Base-by-base conservation (phyloP, 306 rosid species). In the Castanospermum australe region DNA sequence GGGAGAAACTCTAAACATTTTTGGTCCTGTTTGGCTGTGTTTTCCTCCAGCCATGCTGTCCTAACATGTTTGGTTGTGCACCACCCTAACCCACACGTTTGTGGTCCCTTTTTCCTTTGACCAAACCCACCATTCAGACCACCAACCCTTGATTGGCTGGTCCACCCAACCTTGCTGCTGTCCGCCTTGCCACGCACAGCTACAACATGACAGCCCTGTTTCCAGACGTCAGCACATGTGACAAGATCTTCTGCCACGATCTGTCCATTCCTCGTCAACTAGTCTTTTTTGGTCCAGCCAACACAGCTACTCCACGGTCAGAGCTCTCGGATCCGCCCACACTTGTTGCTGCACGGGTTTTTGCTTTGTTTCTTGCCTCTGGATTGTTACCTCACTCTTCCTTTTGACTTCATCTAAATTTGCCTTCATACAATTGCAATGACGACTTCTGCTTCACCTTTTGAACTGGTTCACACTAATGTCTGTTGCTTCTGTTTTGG, bases 71-170 rank as follows among this genome's bases (percentile, higher is more conserved):
- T 41, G 72, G 33, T 54, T 28, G 56, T 35, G 54, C 11, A 42
- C 22, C 11, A 11, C 50, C 30, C 41, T 12, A 63, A 32, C 52
- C 35, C 17, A 30, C 12, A 14, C 17, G 9, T 11, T 24, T 72
- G 20, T 1, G 12, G 72, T 47, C 35, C 68, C 39, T 18, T 64
- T 80, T 33, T 32, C 44, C 42, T 59, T 35, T 39, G 63, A 45
- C 71, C 50, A 36, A 56, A 50, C 57, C 33, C 24, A 56, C 63
- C 74, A 15, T 74, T 36, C 62, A 81, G 79, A 74, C 55, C 32
- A 6, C 41, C 51, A 41, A 13, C 38, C 67, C 50, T 13, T 0
- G 52, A 44, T 17, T 71, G 32, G 56, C 30, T 32, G 25, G 35
- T 50, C 36, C 14, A 65, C 55, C 63, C 39, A 42, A 74, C 63